phyloP scores from a whole-genome alignment of 129 eudicot species.

The Smallanthus sonchifolius region DNA sequence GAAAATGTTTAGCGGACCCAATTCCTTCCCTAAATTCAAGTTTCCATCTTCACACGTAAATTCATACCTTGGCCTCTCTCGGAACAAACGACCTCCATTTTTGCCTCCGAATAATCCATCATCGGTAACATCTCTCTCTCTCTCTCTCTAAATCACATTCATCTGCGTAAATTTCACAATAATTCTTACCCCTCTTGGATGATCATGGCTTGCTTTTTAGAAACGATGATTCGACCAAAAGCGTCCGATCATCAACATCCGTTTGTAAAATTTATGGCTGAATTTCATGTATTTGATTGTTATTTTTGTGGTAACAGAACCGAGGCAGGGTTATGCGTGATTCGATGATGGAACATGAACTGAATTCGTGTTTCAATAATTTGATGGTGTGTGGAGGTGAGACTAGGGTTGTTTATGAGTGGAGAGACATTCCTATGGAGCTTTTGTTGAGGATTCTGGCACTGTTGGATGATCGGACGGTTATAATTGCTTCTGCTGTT shows the following conservation, averaged over 20 bases:
- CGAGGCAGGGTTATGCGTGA: neutral
- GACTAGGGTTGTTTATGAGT: slow-evolving; percentile 39
- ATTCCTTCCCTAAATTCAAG: neutral
- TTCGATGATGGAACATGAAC: slow-evolving; percentile 9
- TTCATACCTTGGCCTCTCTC: neutral
- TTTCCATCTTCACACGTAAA: neutral
- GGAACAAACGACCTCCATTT: neutral
- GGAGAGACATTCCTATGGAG: slow-evolving; percentile 83
- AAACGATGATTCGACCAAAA: too few relatives aligned
- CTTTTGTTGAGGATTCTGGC: slow-evolving; percentile 50
- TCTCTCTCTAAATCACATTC: neutral
- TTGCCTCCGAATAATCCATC: neutral
- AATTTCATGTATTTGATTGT: neutral
- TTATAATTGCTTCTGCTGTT: slow-evolving; percentile 60
- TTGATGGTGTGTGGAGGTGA: slow-evolving; percentile 31
- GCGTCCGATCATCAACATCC: neutral
- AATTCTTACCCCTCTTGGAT: neutral
- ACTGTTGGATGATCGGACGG: slow-evolving; percentile 57
- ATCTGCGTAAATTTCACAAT: neutral
- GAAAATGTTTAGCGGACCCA: neutral
- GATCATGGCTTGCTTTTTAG: neutral
- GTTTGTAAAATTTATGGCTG: neutral
- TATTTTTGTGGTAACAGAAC: neutral
- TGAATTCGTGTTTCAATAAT: slow-evolving; percentile 35
- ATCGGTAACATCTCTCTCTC: neutral